Base-by-base conservation (phyloP, 148 eudicot genomes). In the Rhododendron ferrugineum region DNA sequence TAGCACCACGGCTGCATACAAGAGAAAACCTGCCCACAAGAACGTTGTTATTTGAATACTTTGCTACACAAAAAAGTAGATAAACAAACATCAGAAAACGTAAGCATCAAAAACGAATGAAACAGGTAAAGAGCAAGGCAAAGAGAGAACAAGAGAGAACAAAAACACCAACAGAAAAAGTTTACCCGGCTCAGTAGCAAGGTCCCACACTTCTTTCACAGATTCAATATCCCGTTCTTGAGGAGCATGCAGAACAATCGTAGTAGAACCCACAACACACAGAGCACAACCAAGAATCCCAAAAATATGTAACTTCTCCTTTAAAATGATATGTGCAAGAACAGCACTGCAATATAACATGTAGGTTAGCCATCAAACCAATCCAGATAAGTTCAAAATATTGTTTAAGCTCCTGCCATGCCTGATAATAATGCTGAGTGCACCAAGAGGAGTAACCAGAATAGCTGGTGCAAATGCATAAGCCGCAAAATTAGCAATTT, bases 401-500 rank as follows among this genome's bases (percentile, higher is more conserved):
- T 6, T 68, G 15, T 40, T 70, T 62, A 46, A 46, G 49, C 49
- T 46, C 49, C 47, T 14, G 79, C 22, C 52, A 64, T 88, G 90
- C 98, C 98, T 94, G 86, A 94, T 90, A 86, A 94, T 94, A 80
- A 94, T 94, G 89, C 98, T 94, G 80, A 94, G 92, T 13, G 98
- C 98, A 84, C 98, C 98, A 87, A 94, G 93, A 83, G 98, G 98
- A 86, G 98, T 94, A 85, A 94, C 98, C 85, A 94, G 88, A 87
- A 94, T 89, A 80, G 98, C 98, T n/a, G 98, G 98, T 83, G 98
- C 91, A 93, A 94, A 94, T 62, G 98, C 98, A 90, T 94, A 94
- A 68, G 98, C 98, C 16, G 96, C 98, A 90, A 94, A 94, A 86
- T 94, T 94, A 40, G 97, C 97, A 83, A 91, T 82, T 90, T 94